These are phyloP conservation scores for Colletotrichum spinosum DNA, from an alignment of 2,329 filamentous ascomycete genomes.

Conservation along the genomic window DNA sequence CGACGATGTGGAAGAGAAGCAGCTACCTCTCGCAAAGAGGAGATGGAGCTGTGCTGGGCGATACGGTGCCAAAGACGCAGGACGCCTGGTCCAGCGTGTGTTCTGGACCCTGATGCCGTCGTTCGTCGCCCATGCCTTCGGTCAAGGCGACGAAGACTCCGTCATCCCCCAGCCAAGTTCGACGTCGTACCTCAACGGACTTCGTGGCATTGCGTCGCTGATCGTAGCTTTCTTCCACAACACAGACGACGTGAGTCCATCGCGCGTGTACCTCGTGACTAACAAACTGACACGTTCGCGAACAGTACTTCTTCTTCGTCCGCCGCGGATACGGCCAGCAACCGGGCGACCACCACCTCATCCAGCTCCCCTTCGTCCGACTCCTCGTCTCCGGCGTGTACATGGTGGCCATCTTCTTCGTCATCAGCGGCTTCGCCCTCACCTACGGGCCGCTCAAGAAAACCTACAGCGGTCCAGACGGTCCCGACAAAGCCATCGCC, in stretches of 20 bases:
- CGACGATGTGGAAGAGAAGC: background rate
- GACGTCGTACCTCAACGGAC: constrained; percentile 68
- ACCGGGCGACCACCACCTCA: constrained; percentile 12
- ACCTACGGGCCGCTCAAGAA: constrained; percentile 45
- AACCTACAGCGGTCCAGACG: constrained; percentile 28
- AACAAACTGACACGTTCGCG: constrained; percentile 43
- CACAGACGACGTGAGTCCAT: constrained; percentile 35
- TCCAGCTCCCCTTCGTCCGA: constrained; percentile 44
- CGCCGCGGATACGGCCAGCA: constrained; percentile 19
- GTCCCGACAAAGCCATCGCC: constrained; percentile 22
- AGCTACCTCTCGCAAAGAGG: background rate
- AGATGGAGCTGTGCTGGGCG: background rate
- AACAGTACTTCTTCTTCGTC: constrained; percentile 16
- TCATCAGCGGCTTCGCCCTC: constrained; percentile 52
- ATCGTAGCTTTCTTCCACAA: constrained; percentile 68
- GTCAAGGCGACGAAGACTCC: background rate
- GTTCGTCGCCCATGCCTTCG: constrained; percentile 6
- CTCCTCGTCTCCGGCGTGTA: constrained; percentile 43
- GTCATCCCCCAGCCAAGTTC: background rate
- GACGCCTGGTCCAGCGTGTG: background rate
- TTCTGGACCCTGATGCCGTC: constrained; percentile 17
- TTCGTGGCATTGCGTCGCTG: constrained; percentile 66
- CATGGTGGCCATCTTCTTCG: constrained; percentile 50
- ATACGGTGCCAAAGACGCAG: background rate
- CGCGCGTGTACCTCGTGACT: constrained; percentile 25